Evolutionary conservation across 331 rosid genomes (phyloP).

Genomic region (Pyracantha coccinea): DNA sequence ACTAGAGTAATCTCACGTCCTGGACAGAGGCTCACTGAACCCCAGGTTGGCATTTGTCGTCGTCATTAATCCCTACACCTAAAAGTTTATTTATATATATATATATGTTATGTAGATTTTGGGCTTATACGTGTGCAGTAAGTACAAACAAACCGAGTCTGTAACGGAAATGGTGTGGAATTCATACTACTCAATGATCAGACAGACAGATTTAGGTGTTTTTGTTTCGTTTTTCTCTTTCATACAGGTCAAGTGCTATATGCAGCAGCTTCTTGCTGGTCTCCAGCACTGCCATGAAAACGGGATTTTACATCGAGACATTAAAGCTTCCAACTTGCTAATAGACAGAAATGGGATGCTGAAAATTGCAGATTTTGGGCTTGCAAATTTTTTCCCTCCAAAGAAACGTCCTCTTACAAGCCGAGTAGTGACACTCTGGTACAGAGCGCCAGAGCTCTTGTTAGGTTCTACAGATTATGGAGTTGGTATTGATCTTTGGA

Average conservation of each 20-base stretch:
- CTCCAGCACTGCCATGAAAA: conserved; percentile 55
- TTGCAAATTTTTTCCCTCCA: conserved; percentile 37
- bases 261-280: conserved; percentile 68
- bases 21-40: conserved; percentile 44
- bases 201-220: background rate
- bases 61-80: background rate
- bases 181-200: background rate
- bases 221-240: background rate
- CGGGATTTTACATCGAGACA: conserved; percentile 58
- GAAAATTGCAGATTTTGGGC: conserved; percentile 81
- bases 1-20: conserved; percentile 50
- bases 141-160: too few relatives aligned
- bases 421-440: conserved; percentile 81
- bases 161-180: background rate
- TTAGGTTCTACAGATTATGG: conserved; percentile 72
- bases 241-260: conserved; percentile 58
- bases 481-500: conserved; percentile 77
- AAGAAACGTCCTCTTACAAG: conserved; percentile 41
- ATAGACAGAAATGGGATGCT: conserved; percentile 56
- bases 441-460: conserved; percentile 78
- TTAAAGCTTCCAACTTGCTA: conserved; percentile 65
- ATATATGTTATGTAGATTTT: background rate
- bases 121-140: background rate
- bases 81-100: too few relatives aligned
- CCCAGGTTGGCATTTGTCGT: conserved; percentile 38